Evolutionary conservation across 108 stramenopile genomes (phyloP).

Genomic region (Schizochytrium sp.): DNA sequence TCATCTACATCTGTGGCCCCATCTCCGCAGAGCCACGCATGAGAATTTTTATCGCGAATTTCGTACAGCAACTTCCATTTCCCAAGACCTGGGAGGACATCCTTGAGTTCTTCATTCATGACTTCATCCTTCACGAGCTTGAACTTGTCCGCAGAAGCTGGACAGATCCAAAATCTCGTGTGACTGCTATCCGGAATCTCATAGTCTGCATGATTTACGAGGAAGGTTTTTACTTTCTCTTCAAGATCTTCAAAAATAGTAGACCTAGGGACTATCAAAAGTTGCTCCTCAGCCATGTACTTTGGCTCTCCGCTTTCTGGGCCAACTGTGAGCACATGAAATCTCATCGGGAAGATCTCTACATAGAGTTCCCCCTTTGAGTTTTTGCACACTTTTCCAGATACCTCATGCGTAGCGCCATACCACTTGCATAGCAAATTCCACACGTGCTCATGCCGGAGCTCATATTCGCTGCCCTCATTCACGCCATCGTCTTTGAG

Average conservation of each 20-base stretch:
- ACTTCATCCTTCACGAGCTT: neutral
- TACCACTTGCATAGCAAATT: neutral
- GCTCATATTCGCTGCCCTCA: neutral
- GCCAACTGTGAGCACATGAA: constrained; percentile 30
- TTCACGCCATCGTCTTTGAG: constrained; percentile 16
- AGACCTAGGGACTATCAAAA: neutral
- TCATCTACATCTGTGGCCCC: neutral
- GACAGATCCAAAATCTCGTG: neutral
- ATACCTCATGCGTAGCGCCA: neutral
- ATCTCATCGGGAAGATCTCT: neutral
- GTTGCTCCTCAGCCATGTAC: neutral
- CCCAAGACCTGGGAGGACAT: constrained; percentile 6
- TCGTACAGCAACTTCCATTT: neutral
- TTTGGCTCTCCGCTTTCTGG: neutral
- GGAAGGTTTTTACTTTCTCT: neutral
- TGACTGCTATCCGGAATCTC: neutral
- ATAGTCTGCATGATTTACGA: neutral
- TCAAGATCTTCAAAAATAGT: neutral
- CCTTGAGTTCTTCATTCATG: constrained; percentile 35
- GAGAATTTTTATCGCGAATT: neutral
- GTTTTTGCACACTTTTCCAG: neutral
- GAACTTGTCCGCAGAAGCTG: neutral
- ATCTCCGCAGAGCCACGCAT: constrained; percentile 11
- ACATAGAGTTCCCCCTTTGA: constrained; percentile 14
- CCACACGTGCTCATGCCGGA: constrained; percentile 6